phyloP scores from a whole-genome alignment of 352 stramenopile genomes.

The Thraustochytrium aureum region DNA sequence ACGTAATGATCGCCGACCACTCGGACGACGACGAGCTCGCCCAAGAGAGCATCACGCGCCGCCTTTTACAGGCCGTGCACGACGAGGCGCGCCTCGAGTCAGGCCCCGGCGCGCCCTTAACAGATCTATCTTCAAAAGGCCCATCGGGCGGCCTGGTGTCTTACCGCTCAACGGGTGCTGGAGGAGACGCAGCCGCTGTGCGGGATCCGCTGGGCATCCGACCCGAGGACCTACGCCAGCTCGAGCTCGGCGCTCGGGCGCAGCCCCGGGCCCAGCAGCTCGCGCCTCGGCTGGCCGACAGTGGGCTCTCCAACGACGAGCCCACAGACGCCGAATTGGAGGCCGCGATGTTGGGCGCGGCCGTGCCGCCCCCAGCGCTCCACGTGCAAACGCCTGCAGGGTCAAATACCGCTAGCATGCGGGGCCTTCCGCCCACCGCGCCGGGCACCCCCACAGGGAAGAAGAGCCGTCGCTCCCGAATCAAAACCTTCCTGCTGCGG shows the following conservation, averaged over 20 bases:
- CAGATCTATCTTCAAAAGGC: background rate
- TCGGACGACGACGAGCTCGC: conserved; percentile 1
- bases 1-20: background rate
- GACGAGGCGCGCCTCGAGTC: background rate
- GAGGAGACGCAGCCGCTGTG: background rate
- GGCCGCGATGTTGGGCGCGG: no score
- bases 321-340: no score
- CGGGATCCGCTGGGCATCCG: background rate
- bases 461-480: no score
- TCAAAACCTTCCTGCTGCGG: no score
- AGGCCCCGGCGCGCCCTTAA: background rate
- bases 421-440: no score
- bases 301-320: no score
- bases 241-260: background rate
- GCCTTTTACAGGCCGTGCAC: background rate
- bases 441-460: no score
- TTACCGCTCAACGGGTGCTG: background rate
- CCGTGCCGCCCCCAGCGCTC: no score
- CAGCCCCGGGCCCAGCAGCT: no score
- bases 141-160: background rate
- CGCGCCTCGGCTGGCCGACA: no score
- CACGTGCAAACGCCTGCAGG: no score
- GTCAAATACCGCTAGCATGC: no score
- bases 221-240: background rate
- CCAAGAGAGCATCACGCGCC: background rate